Base-by-base conservation (phyloP, 2,329 filamentous ascomycete genomes). In the Aaosphaeria pasadenensis region DNA sequence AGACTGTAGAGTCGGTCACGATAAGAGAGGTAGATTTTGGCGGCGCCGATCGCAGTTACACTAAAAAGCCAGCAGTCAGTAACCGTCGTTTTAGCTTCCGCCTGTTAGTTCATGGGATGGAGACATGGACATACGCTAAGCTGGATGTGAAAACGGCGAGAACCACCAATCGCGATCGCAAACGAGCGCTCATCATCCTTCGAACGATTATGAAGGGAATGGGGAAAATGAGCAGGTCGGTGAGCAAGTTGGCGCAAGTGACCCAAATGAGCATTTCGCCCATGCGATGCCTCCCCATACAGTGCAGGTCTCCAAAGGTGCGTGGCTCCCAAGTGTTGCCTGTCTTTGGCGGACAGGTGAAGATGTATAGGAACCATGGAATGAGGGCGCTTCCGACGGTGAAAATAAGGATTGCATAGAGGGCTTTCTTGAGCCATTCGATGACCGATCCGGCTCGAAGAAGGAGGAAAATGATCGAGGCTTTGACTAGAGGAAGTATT, bases 181-280 rank as follows among this genome's bases (percentile, higher is more conserved):
- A 46, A 2, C 68, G 66, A 11, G 69, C 66, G 44, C 69, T 71
- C 66, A 71, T 69, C 66, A 72, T 66, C 47, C 66, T 60, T 42
- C 69, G 57, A 30, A 71, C 70, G 33, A 72, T 69, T 39, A 71
- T 69, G 48, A 71, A 71, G 1, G 70, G 70, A 40, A 72, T 72
- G 1, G 70, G 70, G 11, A 72, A 67, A 36, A 72, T 70, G 45
- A 72, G 57, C 11, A 71, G 51, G 48, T 72, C 70, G 45, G 70
- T 72, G 30, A 72, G 58, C 13, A 72, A 61, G 44, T 71, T 72
- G 43, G 69, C 68, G 53, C 69, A 71, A n/a, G 69, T 71, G 32
- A 69, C 60, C 62, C 69, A 71, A 39, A 71, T 68, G 46, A 66
- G 50, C 60, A 72, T 64, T 36, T 70, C 62, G 39, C 70, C 70